Evolutionary conservation across 768 basidiomycete species (phyloP), one percentile per base, ranked within the genome.

Genomic region (Macrolepiota albuminosa): DNA sequence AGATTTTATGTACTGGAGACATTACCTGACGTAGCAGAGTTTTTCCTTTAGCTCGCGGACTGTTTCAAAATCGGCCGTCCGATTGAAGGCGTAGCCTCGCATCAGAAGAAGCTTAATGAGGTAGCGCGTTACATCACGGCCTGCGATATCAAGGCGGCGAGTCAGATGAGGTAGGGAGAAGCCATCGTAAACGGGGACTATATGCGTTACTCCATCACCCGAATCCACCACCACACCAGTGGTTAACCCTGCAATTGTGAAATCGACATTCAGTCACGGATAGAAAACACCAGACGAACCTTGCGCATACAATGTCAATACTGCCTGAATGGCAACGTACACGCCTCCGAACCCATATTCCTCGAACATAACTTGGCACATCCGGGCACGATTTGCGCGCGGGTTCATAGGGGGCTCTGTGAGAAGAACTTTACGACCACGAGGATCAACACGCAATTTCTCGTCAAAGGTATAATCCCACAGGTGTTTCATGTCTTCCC

Each of bases 31-130:
- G 70, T 98, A 99, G 76, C 97, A 99, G 48, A 98, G 75, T 73
- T 95, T 97, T 80, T 99, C 97, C 76, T 99, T 99, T 77, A 99
- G 98, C 73, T 97, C 93, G 36, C 96, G 79, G 24, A 99, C 97
- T 2, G 97, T 99, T 78, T 99, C 97, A 68, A 99, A 99, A 76
- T 99, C 97, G 31, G 97, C 97, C 3, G 97, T 99, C 43, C 97
- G 87, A 76, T 99, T 98, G 83, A 99, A 98, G 1, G 97, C 97
- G 73, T 99, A 98, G n/a, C 97, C 97, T n/a, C 96, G 87, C 95
- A 98, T 98, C 66, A 98, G 85, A 37, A 99, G 81, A n/a, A 99
- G 83, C 76, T 98, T 99, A 84, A 99, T 99, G 74, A 99, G 80
- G 75, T 99, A 99, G 67, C 95, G 87, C 49, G 97, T 99, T 50